A percentile compares a stretch with the other conserved stretches of the same genome.
Evolutionary conservation across 495 filamentous ascomycete genomes (phyloP).

Genomic region (Daldinia loculata): DNA sequence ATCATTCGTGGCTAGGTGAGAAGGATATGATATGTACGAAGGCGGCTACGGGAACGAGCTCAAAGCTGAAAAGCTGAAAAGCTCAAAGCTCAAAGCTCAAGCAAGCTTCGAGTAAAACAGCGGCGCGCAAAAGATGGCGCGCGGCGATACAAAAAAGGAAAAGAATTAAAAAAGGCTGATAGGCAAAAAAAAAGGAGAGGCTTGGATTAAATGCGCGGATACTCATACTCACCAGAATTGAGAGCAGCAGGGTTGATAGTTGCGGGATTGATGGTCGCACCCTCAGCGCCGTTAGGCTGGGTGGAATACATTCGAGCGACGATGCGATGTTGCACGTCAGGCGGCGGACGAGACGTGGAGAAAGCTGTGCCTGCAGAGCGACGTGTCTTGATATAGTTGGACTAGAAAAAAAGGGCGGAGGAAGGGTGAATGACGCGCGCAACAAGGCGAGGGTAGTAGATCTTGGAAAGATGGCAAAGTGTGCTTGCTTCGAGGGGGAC

Average conservation of each 20-base stretch:
- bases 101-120: constrained; percentile 1
- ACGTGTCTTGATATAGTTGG: constrained; percentile 68
- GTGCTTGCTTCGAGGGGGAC: constrained; percentile 37
- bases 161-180: constrained; percentile 13
- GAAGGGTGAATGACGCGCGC: constrained; percentile 58
- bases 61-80: background rate
- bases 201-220: constrained; percentile 28
- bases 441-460: constrained; percentile 48
- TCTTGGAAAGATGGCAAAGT: constrained; percentile 46
- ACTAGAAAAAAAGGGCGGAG: constrained; percentile 46
- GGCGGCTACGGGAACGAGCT: constrained; percentile 1
- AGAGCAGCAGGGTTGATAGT: constrained; percentile 64
- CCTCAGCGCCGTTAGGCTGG: constrained; percentile 64
- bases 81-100: background rate
- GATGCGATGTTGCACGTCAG: constrained; percentile 50
- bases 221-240: constrained; percentile 62
- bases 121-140: constrained; percentile 20
- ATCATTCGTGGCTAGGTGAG: constrained; percentile 31
- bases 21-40: constrained; percentile 6
- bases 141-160: background rate
- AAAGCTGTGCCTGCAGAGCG: constrained; percentile 57
- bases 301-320: constrained; percentile 62
- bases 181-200: constrained; percentile 22
- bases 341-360: constrained; percentile 49
- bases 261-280: constrained; percentile 65